phyloP scores from a whole-genome alignment of 306 rosid species.

The Chamaecrista fasciculata region DNA sequence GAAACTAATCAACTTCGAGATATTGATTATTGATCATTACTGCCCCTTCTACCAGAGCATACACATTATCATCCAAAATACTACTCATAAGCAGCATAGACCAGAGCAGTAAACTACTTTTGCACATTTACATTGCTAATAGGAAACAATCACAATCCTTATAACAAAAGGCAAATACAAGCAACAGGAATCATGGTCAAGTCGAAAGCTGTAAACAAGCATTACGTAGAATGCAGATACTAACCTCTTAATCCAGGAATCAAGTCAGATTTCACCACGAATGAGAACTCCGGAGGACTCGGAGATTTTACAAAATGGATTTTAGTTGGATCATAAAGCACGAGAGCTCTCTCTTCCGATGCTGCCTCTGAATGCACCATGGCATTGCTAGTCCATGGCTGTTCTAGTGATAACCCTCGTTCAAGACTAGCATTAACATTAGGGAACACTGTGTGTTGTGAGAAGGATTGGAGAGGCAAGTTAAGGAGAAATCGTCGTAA shows the following conservation, averaged over 20 bases:
- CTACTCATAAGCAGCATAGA: neutral
- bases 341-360: conserved; percentile 39
- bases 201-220: neutral
- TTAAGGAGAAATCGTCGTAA: neutral
- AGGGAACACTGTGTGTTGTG: neutral
- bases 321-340: conserved; percentile 30
- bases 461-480: neutral
- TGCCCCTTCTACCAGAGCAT: neutral
- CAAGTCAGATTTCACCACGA: conserved; percentile 39
- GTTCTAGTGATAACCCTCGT: neutral
- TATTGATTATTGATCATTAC: neutral
- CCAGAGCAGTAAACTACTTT: neutral
- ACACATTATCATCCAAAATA: neutral
- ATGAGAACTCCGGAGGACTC: conserved; percentile 28
- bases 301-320: conserved; percentile 30
- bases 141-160: neutral
- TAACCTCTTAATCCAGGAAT: conserved; percentile 48
- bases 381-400: neutral
- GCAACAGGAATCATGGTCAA: neutral
- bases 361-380: neutral
- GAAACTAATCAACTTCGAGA: neutral
- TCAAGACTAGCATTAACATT: neutral
- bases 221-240: neutral
- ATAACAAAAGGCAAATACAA: neutral
- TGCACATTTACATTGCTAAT: neutral